These are phyloP conservation scores for Gastrolobium villosum DNA, from an alignment of 306 rosid species.

Conservation along the genomic window DNA sequence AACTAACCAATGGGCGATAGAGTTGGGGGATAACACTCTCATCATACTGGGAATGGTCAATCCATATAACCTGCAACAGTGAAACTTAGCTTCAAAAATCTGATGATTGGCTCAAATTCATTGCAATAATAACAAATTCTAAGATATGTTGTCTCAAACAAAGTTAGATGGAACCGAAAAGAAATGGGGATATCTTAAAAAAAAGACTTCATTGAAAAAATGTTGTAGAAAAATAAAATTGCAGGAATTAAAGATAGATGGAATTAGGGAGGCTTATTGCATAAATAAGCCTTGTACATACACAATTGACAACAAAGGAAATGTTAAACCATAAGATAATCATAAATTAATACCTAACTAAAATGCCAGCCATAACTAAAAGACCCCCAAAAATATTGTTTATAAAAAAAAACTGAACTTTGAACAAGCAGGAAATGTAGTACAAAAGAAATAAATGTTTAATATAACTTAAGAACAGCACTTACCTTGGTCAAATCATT, in stretches of 20 bases:
- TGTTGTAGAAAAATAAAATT: background rate
- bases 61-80: conserved; percentile 79
- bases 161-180: background rate
- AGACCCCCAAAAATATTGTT: background rate
- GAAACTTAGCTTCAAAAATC: conserved; percentile 9
- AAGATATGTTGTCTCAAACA: background rate
- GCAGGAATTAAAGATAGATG: background rate
- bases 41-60: conserved; percentile 87
- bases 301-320: conserved; percentile 38
- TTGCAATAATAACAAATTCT: conserved; percentile 19
- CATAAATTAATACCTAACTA: conserved; percentile 41
- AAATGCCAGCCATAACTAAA: conserved; percentile 30
- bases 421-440: background rate
- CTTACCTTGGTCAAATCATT: conserved; percentile 81
- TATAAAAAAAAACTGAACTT: background rate
- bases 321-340: conserved; percentile 44
- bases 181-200: background rate
- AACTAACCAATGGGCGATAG: conserved; percentile 61
- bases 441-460: conserved; percentile 11
- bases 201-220: background rate
- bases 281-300: conserved; percentile 19
- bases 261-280: conserved; percentile 2
- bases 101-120: background rate
- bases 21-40: conserved; percentile 73
- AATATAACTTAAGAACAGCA: conserved; percentile 1